phyloP scores from a whole-genome alignment of 306 rosid genomes.

The Dryas octopetala region DNA sequence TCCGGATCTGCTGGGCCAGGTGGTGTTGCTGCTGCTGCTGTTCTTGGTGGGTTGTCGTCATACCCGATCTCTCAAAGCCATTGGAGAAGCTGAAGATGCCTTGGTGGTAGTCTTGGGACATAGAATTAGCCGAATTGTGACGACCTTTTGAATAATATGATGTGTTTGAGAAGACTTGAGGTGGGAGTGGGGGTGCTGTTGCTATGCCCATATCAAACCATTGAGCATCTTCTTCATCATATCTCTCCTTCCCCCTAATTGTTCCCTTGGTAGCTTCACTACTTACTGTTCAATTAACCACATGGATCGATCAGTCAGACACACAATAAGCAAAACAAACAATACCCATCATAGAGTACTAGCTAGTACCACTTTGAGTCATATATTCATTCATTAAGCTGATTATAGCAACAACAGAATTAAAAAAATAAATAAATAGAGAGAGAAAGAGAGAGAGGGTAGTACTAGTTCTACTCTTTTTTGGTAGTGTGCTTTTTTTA shows the following conservation, averaged over 20 bases:
- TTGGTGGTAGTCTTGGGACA: conserved; percentile 90
- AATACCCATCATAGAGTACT: conserved; percentile 21
- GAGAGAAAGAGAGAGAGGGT: background rate
- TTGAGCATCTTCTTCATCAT: conserved; percentile 34
- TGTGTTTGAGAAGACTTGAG: conserved; percentile 26
- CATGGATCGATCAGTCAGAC: conserved; percentile 29
- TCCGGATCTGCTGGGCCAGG: conserved; percentile 84
- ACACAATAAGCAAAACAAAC: conserved; percentile 25
- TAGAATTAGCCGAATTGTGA: conserved; percentile 48
- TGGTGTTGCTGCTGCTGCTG: conserved; percentile 55
- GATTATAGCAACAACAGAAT: background rate
- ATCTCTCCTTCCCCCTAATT: conserved; percentile 8
- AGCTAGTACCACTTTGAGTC: conserved; percentile 12
- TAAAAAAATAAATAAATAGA: conserved; percentile 9
- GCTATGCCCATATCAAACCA: conserved; percentile 56
- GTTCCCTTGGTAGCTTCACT: background rate
- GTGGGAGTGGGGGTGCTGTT: conserved; percentile 33
- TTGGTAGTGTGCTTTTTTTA: conserved; percentile 23
- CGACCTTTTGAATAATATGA: conserved; percentile 8
- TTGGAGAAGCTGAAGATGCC: conserved; percentile 73
- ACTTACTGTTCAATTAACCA: conserved; percentile 22
- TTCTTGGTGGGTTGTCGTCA: conserved; percentile 32
- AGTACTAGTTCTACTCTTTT: conserved; percentile 12
- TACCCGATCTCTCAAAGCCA: conserved; percentile 73
- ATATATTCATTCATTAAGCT: conserved; percentile 13